Conservation (phyloP, 768 basidiomycete genomes). For the Tylopilus subfusipes region DNA sequence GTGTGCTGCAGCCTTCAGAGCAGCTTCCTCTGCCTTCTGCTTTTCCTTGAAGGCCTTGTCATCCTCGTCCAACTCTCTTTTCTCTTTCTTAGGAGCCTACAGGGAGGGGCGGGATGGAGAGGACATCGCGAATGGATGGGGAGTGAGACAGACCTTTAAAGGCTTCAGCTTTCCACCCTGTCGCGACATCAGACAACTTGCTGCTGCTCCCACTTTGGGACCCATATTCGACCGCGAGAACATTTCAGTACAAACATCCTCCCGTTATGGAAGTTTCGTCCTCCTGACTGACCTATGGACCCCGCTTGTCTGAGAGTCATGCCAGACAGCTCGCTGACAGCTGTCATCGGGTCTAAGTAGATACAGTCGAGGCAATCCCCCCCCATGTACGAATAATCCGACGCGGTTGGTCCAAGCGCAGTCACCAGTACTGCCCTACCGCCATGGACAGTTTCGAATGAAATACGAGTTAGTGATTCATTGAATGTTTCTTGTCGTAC, state of each 20-base stretch:
- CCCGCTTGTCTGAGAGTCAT: too few species aligned
- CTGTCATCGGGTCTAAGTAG: too few species aligned
- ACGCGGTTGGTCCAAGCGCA: too few species aligned
- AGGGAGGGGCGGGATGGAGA: not conserved
- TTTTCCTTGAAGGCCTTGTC: constrained; percentile 70
- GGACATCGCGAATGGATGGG: not conserved
- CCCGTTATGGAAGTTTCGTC: constrained; percentile 3
- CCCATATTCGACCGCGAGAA: not conserved
- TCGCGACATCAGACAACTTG: constrained; percentile 41
- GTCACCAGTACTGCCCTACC: too few species aligned
- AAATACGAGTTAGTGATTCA: too few species aligned
- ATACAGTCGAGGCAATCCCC: too few species aligned
- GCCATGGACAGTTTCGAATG: too few species aligned
- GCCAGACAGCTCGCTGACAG: too few species aligned
- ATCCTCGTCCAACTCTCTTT: constrained; percentile 68
- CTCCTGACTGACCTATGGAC: too few species aligned
- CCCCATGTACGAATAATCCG: too few species aligned
- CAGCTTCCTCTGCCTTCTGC: constrained; percentile 72
- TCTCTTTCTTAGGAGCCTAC: constrained; percentile 81
- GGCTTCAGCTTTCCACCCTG: constrained; percentile 88
- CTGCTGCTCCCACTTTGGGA: not conserved
- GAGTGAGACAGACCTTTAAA: constrained; percentile 54
- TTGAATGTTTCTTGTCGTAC: too few species aligned
- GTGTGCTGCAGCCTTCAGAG: constrained; percentile 66
- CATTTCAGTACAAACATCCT: not conserved